phyloP scores from a whole-genome alignment of 23 red algal genomes.

The Gracilariopsis chorda region DNA sequence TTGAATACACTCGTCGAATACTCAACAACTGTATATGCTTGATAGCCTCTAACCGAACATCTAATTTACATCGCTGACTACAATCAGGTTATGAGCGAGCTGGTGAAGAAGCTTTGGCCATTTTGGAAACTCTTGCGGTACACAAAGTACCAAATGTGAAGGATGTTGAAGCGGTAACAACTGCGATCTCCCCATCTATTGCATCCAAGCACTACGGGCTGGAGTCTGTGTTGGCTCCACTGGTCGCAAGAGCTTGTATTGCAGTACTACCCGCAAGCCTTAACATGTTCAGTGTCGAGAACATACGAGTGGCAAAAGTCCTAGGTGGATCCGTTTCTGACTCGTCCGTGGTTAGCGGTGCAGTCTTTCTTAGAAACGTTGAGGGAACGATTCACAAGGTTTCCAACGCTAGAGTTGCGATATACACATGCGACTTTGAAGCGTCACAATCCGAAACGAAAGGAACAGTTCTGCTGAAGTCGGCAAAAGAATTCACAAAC shows the following conservation, averaged over 20 bases:
- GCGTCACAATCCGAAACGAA: conserved; percentile 92
- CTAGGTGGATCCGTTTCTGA: conserved; percentile 74
- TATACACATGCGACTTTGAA: conserved; percentile 95
- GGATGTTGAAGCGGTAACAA: conserved; percentile 41
- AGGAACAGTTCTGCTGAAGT: conserved; percentile 96
- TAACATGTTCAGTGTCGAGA: conserved; percentile 88
- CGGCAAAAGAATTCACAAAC: conserved; percentile 78
- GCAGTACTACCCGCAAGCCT: conserved; percentile 67
- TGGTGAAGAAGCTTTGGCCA: conserved; percentile 51
- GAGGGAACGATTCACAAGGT: conserved; percentile 86
- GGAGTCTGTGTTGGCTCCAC: conserved; percentile 72
- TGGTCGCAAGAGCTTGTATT: conserved; percentile 93
- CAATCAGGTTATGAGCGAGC: conserved; percentile 78
- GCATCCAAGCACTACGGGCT: conserved; percentile 88
- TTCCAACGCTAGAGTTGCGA: conserved; percentile 73
- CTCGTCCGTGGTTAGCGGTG: conserved; percentile 77
- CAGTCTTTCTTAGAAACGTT: conserved; percentile 75
- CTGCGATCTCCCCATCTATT: conserved; percentile 64
- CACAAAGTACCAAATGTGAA: conserved; percentile 64
- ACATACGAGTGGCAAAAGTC: conserved; percentile 93
- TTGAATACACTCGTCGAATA: not conserved
- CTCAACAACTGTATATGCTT: no score
- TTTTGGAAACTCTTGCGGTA: conserved; percentile 57
- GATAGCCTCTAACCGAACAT: not conserved
- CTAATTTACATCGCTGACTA: no score